A percentile compares a stretch with the other conserved stretches of the same genome.
Conservation (phyloP, 2,329 filamentous ascomycete species). For the Amauroascus niger region DNA sequence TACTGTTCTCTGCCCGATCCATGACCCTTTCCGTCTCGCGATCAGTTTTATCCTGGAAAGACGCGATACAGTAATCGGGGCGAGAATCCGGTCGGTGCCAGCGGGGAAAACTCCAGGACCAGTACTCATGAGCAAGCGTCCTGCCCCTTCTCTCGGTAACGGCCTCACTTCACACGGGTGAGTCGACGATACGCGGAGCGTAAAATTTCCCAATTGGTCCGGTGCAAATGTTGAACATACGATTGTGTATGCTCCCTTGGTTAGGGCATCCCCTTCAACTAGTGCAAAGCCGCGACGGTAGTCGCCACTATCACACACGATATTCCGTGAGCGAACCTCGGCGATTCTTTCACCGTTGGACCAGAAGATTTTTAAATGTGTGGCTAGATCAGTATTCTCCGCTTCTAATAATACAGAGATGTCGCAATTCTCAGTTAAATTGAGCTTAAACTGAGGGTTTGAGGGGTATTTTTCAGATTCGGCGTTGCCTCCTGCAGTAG, state of each 20-base stretch:
- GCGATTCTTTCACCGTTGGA: constrained; percentile 62
- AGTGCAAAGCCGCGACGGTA: constrained; percentile 73
- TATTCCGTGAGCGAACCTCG: constrained; percentile 59
- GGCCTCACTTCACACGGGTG: constrained; percentile 45
- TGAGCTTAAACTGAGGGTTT: constrained; percentile 77
- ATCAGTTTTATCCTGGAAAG: constrained; percentile 56
- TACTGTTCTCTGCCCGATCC: constrained; percentile 31
- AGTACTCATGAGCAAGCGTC: constrained; percentile 51
- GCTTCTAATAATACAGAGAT: constrained; percentile 67
- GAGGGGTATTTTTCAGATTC: constrained; percentile 64
- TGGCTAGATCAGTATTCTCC: constrained; percentile 54
- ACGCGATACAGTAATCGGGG: constrained; percentile 42
- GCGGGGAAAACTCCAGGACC: constrained; percentile 42
- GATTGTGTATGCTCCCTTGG: constrained; percentile 69
- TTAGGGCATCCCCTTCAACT: constrained; percentile 52
- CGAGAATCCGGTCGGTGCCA: constrained; percentile 45
- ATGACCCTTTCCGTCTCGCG: constrained; percentile 39
- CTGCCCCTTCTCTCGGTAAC: constrained; percentile 64
- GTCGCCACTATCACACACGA: constrained; percentile 75
- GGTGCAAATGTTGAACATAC: constrained; percentile 86
- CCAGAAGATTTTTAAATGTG: constrained; percentile 79
- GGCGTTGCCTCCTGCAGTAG: constrained; percentile 76
- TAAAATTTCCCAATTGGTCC: constrained; percentile 64
- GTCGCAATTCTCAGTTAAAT: constrained; percentile 47
- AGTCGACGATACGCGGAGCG: constrained; percentile 61